These are phyloP conservation scores for Pyrenula aspistea DNA, from an alignment of 495 filamentous ascomycete genomes.

Conservation along the genomic window DNA sequence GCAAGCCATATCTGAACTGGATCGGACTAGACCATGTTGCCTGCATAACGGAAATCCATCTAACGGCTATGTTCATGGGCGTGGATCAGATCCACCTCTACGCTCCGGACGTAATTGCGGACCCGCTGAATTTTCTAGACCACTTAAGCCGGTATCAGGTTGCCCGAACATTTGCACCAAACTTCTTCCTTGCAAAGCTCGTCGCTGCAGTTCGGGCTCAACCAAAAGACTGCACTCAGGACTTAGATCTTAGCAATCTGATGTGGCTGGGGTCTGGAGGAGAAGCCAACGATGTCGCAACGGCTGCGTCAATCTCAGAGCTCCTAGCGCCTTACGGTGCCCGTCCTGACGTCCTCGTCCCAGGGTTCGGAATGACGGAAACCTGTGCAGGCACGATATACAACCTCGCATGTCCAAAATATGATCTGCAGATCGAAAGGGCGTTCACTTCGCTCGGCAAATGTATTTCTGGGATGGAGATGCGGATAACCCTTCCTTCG, in stretches of 20 bases:
- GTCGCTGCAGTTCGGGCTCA: slow-evolving; percentile 3
- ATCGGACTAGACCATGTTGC: slow-evolving; percentile 43
- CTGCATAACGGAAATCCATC: slow-evolving; percentile 34
- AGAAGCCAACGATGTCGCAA: slow-evolving; percentile 23
- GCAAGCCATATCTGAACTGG: slow-evolving; percentile 34
- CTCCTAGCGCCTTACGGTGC: slow-evolving; percentile 22
- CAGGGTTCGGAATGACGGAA: slow-evolving; percentile 46
- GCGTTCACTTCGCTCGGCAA: slow-evolving; percentile 27
- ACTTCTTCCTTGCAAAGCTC: slow-evolving; percentile 30
- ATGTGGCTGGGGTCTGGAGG: slow-evolving; percentile 22
- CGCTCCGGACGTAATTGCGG: slow-evolving; percentile 18
- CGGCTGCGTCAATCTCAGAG: slow-evolving; percentile 13
- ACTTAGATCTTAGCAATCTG: slow-evolving; percentile 17
- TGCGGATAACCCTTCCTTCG: slow-evolving; percentile 20
- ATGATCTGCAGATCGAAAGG: slow-evolving; percentile 14
- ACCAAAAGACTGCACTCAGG: not conserved
- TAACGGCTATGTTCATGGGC: slow-evolving; percentile 24
- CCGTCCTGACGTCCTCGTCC: slow-evolving; percentile 22
- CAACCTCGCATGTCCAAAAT: slow-evolving; percentile 20
- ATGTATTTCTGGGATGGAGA: slow-evolving; percentile 25
- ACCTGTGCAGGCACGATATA: slow-evolving; percentile 37
- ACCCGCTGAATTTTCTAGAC: slow-evolving; percentile 21
- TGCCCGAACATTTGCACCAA: slow-evolving; percentile 31
- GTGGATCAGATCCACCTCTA: slow-evolving; percentile 28
- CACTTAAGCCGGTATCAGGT: slow-evolving; percentile 23